Base-by-base conservation (phyloP, 2,329 filamentous ascomycete genomes). In the Alternaria infectoria region DNA sequence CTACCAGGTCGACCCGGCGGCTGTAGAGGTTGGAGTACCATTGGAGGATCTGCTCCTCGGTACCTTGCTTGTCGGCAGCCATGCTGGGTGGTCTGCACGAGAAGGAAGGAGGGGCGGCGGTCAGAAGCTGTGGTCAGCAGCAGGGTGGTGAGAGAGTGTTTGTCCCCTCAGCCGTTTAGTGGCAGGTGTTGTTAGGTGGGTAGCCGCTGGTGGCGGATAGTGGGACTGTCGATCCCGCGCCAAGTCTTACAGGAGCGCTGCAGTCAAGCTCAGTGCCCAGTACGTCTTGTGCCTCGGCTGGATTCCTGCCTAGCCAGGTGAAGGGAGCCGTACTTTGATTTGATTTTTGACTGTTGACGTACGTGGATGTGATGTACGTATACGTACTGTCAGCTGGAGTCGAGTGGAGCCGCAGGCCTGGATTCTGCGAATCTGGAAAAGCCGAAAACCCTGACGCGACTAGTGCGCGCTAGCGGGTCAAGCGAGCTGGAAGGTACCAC, bases 1-100 rank as follows among this genome's bases (percentile, higher is more conserved):
- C 90, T 5, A 93, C 87, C 3, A 93, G 85, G 62, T 80, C 78
- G 56, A 80, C 75, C 36, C 77, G 75, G 44, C 78, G 76, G 62
- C 75, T 77, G 71, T 71, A 76, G 45, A 80, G 69, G 56, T 69
- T 76, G 8, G 75, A 71, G 63, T 80, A 80, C 75, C 76, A 78
- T 65, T 73, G 67, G 47, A 78, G 66, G 32, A 79, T 66, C 40
- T 71, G 69, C 49, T 69, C 61, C 46, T 67, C 63, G 25, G 64
- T 68, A 58, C 68, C 61, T 61, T 63, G 54, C 62, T 62, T 61
- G 49, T 64, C 59, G 67, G 57, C 65, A 54, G 71, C 70, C 71
- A 75, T 74, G 46, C 21, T 72, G 54, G 49, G 26, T 64, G 49
- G 26, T 64, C 43, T 28, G 49, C 45, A 51, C 44, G 51, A 47